These are phyloP conservation scores for Gilbertella persicaria DNA, from an alignment of 371 early-diverging fungal genomes.

Conservation along the genomic window DNA sequence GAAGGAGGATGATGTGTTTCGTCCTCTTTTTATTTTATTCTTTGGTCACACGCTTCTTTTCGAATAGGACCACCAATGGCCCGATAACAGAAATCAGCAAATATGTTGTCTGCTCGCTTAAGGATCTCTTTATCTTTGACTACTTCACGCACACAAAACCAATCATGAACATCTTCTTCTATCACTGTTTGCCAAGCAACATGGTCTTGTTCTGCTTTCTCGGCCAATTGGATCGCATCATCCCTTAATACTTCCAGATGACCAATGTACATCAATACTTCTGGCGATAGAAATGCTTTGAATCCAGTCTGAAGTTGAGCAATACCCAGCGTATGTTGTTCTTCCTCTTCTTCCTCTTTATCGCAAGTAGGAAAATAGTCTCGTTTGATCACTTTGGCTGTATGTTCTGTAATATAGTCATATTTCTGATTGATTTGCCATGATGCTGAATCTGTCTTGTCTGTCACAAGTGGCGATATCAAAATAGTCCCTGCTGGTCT, in stretches of 20 bases:
- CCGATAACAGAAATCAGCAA: conserved; percentile 45
- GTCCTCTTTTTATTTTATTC: not conserved
- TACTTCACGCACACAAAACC: conserved; percentile 53
- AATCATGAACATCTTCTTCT: conserved; percentile 48
- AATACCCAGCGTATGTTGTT: conserved; percentile 37
- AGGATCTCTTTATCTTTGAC: conserved; percentile 45
- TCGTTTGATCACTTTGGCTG: conserved; percentile 50
- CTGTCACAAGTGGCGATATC: conserved; percentile 51
- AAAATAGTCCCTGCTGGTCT: conserved; percentile 46
- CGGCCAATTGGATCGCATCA: conserved; percentile 43
- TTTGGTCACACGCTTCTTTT: not conserved
- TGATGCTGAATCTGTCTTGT: conserved; percentile 41
- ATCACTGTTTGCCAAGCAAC: conserved; percentile 41
- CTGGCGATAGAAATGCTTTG: conserved; percentile 32
- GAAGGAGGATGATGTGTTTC: not conserved
- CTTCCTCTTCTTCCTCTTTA: conserved; percentile 23
- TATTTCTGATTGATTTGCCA: conserved; percentile 46
- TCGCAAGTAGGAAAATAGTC: conserved; percentile 42
- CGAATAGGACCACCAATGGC: conserved; percentile 15
- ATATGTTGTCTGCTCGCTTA: conserved; percentile 34
- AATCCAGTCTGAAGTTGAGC: conserved; percentile 48
- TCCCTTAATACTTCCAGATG: conserved; percentile 46
- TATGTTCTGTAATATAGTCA: conserved; percentile 49
- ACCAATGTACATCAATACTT: conserved; percentile 47
- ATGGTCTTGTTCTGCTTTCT: conserved; percentile 44